Base-by-base conservation (phyloP, 2,329 filamentous ascomycete species). In the Trichoderma aggressivum region DNA sequence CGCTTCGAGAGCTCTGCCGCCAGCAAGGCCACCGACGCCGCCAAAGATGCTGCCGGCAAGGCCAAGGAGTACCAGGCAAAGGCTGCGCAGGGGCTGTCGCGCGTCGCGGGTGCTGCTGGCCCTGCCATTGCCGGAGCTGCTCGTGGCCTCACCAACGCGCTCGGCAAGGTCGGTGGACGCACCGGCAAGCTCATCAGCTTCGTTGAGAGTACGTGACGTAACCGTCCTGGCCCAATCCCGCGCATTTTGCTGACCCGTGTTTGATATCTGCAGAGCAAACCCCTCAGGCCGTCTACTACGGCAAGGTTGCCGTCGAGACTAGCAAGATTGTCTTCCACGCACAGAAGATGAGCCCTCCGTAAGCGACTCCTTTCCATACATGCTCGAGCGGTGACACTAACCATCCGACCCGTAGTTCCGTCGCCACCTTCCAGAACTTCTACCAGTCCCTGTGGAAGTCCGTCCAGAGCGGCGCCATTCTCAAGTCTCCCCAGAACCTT, bases 311-410 rank as follows among this genome's bases (percentile, higher is more conserved):
- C 78, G 85, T 94, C 75, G 96, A 99, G 87, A 87, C 98, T 73
- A 88, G 88, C 81, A 97, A 93, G 88, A 88, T 98, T 76, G 89
- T 98, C 76, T 94, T 94, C 86, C 89, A 90, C 78, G 91, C 90
- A 82, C 94, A 95, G 84, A 93, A 92, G 86, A 98, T 99, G 94
- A 86, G 88, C 80, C 94, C 94, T 84, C 96, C 96, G 96, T 99
- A 92, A 90, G 94, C 71, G 50, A 63, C 36, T 21, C 11, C 10
- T n/a, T 28, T 21, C 14, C 14, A 16, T 24, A n/a, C 26, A 24
- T n/a, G 12, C 65, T 43, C 10, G 7, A 28, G 7, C 6, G 10
- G 36, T 53, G 56, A 36, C 11, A 50, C 65, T 69, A 61, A 69
- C 26, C 50, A 34, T 18, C 14, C n/a, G n/a, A 26, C 21, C 60